Evolutionary conservation across 139 green algal species (phyloP), one percentile per base, ranked within the genome.

Genomic region (Ettlia oleoabundans): DNA sequence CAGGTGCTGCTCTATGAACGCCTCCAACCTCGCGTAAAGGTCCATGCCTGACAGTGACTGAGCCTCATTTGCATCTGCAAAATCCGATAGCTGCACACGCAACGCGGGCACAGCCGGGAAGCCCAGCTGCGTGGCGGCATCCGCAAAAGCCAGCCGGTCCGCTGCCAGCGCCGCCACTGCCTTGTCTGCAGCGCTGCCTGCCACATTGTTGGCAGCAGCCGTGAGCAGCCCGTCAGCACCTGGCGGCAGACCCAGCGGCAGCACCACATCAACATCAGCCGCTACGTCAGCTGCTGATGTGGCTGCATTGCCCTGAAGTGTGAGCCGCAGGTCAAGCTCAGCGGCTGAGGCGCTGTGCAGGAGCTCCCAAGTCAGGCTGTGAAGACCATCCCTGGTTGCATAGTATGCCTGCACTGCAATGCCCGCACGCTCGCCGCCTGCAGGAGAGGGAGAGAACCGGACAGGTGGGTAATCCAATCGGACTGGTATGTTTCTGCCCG

Each of bases 291-390:
- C 68, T 10, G 43, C 28, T 26, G 67, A 26, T 24, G 4, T n/a
- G 69, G 61, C 77, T 35, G 26, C 63, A 13, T 40, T 43, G 58
- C 22, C n/a, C 64, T 47, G 33, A 67, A 74, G 42, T 24, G 38
- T 51, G 28, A 81, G 58, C 51, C 51, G 1, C 10, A 37, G 10
- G 65, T 85, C 81, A 43, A 85, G 43, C 72, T 85, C 80, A 13
- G 42, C 68, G 22, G 65, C 80, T 1, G 41, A 42, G 32, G 51
- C 69, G 26, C 40, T 43, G 30, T 78, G 65, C 70, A 84, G 70
- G 37, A 63, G 79, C 65, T 84, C 79, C 79, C 79, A 84, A 28
- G 42, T 78, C n/a, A 84, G 70, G 1, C 28, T 24, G n/a, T 24
- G 26, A 26, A 28, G 28, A 30, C 41, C n/a, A 9, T n/a, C 65